Conservation (phyloP, 2,329 filamentous ascomycete genomes). For the Aspergillus sp. region DNA sequence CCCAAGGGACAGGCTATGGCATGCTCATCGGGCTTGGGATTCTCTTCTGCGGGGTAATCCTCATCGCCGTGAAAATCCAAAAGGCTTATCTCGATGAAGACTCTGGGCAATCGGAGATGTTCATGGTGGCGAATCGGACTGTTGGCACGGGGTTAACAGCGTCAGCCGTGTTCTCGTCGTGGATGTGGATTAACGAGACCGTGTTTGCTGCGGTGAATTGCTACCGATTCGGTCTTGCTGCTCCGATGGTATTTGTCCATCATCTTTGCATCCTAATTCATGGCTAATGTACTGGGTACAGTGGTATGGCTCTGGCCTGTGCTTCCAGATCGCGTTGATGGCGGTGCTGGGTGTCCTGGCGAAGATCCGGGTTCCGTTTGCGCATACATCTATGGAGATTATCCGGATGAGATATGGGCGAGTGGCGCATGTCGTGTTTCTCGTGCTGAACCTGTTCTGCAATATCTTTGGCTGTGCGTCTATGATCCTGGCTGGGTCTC, state of each 20-base stretch:
- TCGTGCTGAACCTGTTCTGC: slow-evolving; percentile 41
- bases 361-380: slow-evolving; percentile 51
- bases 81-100: slow-evolving; percentile 29
- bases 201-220: slow-evolving; percentile 33
- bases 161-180: slow-evolving; percentile 37
- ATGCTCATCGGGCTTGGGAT: slow-evolving; percentile 50
- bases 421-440: slow-evolving; percentile 40
- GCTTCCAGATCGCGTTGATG: slow-evolving; percentile 52
- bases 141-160: slow-evolving; percentile 37
- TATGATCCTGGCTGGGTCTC: slow-evolving; percentile 47
- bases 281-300: slow-evolving; percentile 5
- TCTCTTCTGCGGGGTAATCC: slow-evolving; percentile 47
- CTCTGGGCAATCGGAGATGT: slow-evolving; percentile 42
- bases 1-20: slow-evolving; percentile 41
- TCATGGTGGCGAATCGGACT: slow-evolving; percentile 39
- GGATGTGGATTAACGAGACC: slow-evolving; percentile 41
- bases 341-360: slow-evolving; percentile 48
- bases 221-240: slow-evolving; percentile 33
- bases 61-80: slow-evolving; percentile 47
- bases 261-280: neutral
- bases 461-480: slow-evolving; percentile 46
- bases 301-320: slow-evolving; percentile 41
- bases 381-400: slow-evolving; percentile 52
- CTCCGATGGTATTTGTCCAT: slow-evolving; percentile 29
- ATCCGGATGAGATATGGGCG: slow-evolving; percentile 49